Evolutionary conservation across 257 asterid species (phyloP).

Genomic region (Lavandula angustifolia): DNA sequence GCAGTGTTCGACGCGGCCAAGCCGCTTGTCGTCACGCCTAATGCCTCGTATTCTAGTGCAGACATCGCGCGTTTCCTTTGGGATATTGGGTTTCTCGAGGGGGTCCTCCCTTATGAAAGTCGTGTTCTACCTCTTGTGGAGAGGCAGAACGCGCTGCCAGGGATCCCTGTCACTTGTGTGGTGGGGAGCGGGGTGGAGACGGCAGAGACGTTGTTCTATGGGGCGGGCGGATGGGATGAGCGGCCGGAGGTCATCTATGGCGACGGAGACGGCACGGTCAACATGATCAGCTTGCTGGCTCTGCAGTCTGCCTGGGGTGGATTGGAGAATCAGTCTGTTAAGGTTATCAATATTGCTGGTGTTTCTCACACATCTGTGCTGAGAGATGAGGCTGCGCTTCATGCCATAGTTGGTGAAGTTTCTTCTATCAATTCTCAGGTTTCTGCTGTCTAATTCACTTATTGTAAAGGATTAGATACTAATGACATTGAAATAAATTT

Average conservation of each 20-base stretch:
- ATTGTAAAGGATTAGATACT: constrained; percentile 7
- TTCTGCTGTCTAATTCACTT: constrained; percentile 20
- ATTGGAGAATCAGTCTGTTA: constrained; percentile 37
- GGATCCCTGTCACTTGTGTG: constrained; percentile 62
- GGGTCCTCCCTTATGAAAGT: constrained; percentile 53
- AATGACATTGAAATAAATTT: background rate
- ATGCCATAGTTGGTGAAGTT: constrained; percentile 44
- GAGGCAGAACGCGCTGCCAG: constrained; percentile 33
- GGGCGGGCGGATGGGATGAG: constrained; percentile 58
- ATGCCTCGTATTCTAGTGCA: constrained; percentile 41
- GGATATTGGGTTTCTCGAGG: constrained; percentile 65
- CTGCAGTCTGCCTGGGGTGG: constrained; percentile 50
- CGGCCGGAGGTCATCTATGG: constrained; percentile 64
- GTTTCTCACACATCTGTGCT: constrained; percentile 62
- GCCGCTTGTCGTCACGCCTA: constrained; percentile 46
- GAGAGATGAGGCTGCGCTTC: constrained; percentile 50
- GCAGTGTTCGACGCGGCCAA: constrained; percentile 36
- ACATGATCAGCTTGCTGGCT: constrained; percentile 68
- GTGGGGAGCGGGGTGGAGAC: constrained; percentile 67
- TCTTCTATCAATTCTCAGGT: constrained; percentile 44
- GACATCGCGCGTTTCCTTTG: constrained; percentile 52
- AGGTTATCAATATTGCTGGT: constrained; percentile 56
- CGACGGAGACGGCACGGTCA: constrained; percentile 91
- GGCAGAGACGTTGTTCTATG: constrained; percentile 54
- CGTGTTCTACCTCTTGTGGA: constrained; percentile 64